Percentiles rank a stretch among this genome's conserved stretches.
These are phyloP conservation scores for Megacollybia marginata DNA, from an alignment of 768 basidiomycete species.

Conservation along the genomic window DNA sequence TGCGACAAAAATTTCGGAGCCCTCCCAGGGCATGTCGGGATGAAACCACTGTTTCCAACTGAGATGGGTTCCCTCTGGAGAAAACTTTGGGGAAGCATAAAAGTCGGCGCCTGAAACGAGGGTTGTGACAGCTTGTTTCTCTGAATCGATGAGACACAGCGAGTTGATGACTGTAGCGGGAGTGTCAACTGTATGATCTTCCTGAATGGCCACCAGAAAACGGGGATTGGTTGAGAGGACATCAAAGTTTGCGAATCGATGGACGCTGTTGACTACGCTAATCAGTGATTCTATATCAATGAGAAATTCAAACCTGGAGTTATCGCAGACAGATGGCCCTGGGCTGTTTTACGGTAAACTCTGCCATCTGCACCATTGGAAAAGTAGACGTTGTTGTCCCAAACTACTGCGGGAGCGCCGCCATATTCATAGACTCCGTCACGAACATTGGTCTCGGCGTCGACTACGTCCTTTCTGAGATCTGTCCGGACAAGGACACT, in stretches of 20 bases:
- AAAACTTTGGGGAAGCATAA: conserved; percentile 51
- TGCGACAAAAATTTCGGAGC: conserved; percentile 34
- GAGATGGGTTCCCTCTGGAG: conserved; percentile 42
- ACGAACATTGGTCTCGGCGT: conserved; percentile 48
- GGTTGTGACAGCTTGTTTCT: conserved; percentile 32
- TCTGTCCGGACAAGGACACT: conserved; percentile 48
- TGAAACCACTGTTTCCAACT: conserved; percentile 54
- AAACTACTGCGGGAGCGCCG: conserved; percentile 44
- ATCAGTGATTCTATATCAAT: conserved; percentile 17
- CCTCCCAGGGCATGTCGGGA: conserved; percentile 65
- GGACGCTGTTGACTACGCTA: conserved; percentile 24
- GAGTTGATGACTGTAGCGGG: conserved; percentile 49
- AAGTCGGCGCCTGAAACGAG: conserved; percentile 61
- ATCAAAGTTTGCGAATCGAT: conserved; percentile 59
- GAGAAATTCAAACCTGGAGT: conserved; percentile 50
- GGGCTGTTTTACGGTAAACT: conserved; percentile 33
- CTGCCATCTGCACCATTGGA: conserved; percentile 42
- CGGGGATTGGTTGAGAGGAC: conserved; percentile 46
- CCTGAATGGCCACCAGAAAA: conserved; percentile 54
- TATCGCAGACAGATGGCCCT: conserved; percentile 35
- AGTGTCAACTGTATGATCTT: conserved; percentile 57
- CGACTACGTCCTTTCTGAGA: conserved; percentile 43
- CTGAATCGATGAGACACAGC: conserved; percentile 49
- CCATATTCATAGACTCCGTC: conserved; percentile 64
- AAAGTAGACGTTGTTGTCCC: conserved; percentile 42